These are phyloP conservation scores for Pugionium cornutum DNA, from an alignment of 345 rosid species.

Conservation along the genomic window DNA sequence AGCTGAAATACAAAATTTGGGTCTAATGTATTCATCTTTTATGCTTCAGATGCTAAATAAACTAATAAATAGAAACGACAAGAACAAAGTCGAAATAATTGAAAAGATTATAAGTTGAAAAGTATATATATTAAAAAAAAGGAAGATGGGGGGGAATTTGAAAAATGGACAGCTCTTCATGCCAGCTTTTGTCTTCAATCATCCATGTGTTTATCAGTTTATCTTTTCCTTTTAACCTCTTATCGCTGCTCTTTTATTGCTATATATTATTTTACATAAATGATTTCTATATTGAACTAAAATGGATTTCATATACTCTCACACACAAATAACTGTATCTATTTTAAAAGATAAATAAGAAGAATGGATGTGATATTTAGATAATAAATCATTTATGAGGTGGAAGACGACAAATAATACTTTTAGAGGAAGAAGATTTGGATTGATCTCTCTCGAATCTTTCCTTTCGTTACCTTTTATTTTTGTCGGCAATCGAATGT, in stretches of 20 bases:
- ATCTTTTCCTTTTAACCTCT: background rate
- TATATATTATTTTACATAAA: too few species aligned
- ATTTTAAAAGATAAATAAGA: background rate
- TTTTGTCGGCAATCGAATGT: background rate
- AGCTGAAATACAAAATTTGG: slow-evolving; percentile 16
- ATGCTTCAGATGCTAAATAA: slow-evolving; percentile 4
- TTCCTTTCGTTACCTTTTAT: background rate
- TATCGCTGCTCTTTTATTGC: slow-evolving; percentile 4
- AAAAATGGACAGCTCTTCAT: slow-evolving; percentile 41
- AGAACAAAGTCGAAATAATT: background rate
- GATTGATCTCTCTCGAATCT: slow-evolving; percentile 39
- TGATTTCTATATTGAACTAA: too few species aligned
- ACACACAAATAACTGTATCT: too few species aligned
- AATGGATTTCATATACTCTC: too few species aligned
- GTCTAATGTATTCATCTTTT: background rate
- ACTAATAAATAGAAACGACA: slow-evolving; percentile 23
- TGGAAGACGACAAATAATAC: slow-evolving; percentile 38
- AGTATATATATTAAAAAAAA: background rate
- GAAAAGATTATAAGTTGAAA: background rate
- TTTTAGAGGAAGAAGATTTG: slow-evolving; percentile 42
- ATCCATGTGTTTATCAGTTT: slow-evolving; percentile 36
- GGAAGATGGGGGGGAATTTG: slow-evolving; percentile 30
- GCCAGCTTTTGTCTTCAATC: slow-evolving; percentile 45
- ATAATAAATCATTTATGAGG: slow-evolving; percentile 15
- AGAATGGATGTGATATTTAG: slow-evolving; percentile 30